These are phyloP conservation scores for Lepraria neglecta DNA, from an alignment of 495 filamentous ascomycete species.

Conservation along the genomic window DNA sequence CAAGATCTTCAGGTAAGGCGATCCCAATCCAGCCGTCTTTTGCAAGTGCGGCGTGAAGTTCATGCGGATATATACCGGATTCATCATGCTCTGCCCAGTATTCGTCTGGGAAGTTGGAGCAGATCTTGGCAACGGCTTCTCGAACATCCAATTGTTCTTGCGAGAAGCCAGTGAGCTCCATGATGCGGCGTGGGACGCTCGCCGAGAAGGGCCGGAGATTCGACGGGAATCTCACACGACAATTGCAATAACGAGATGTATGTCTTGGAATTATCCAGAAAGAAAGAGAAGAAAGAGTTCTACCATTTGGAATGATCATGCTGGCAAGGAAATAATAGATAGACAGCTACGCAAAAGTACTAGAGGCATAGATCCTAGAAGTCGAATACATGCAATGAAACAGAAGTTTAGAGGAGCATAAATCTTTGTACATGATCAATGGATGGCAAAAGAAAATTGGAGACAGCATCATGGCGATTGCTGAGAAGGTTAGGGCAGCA, in stretches of 20 bases:
- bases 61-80: conserved; percentile 59
- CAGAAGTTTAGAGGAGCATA: too few relatives aligned
- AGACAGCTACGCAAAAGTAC: too few relatives aligned
- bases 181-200: conserved; percentile 36
- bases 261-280: background rate
- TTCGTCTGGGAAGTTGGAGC: conserved; percentile 53
- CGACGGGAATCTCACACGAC: background rate
- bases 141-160: conserved; percentile 64
- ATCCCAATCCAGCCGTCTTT: conserved; percentile 80
- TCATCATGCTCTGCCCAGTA: conserved; percentile 72
- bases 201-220: conserved; percentile 9
- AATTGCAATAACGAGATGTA: background rate
- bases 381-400: too few relatives aligned
- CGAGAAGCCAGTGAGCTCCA: conserved; percentile 68
- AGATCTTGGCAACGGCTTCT: conserved; percentile 63
- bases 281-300: background rate
- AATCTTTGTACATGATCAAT: too few relatives aligned
- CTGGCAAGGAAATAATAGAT: too few relatives aligned
- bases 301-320: background rate
- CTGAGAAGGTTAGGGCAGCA: background rate
- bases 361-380: too few relatives aligned
- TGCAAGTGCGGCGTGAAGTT: conserved; percentile 69
- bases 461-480: background rate
- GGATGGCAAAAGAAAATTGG: too few relatives aligned
- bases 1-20: conserved; percentile 63